Evolutionary conservation across 352 stramenopile genomes (phyloP).

Genomic region (Phytopythium chamaehyphon): DNA sequence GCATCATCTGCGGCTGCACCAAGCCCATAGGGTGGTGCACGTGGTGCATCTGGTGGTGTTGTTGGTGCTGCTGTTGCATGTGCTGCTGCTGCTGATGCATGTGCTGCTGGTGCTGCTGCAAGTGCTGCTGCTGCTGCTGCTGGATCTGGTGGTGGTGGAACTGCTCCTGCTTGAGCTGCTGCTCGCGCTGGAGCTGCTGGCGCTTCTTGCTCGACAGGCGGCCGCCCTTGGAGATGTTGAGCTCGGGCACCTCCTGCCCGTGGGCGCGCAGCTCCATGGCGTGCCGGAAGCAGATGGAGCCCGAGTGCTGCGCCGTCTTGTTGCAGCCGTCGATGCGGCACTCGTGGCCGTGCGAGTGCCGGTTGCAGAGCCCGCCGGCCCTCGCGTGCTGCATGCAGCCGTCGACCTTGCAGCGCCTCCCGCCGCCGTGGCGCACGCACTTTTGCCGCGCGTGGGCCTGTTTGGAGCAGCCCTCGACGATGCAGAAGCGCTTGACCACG

Average conservation of each 20-base stretch:
- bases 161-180: slow-evolving; percentile 71
- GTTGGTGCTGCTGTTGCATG: slow-evolving; percentile 13
- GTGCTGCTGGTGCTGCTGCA: slow-evolving; percentile 17
- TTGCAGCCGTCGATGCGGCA: slow-evolving; percentile 76
- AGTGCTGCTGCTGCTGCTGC: slow-evolving; percentile 42
- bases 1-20: slow-evolving; percentile 17
- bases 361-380: slow-evolving; percentile 65
- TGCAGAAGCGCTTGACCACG: slow-evolving; percentile 80
- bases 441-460: slow-evolving; percentile 74
- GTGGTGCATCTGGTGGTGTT: slow-evolving; percentile 14
- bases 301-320: slow-evolving; percentile 77
- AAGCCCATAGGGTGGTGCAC: slow-evolving; percentile 19
- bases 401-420: slow-evolving; percentile 63
- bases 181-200: slow-evolving; percentile 61
- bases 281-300: slow-evolving; percentile 72
- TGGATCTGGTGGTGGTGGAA: slow-evolving; percentile 74
- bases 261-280: slow-evolving; percentile 73
- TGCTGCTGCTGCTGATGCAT: slow-evolving; percentile 5
- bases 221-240: slow-evolving; percentile 76
- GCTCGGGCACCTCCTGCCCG: slow-evolving; percentile 60
- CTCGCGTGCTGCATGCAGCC: slow-evolving; percentile 74
- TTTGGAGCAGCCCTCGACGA: slow-evolving; percentile 75
- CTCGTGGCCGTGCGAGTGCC: slow-evolving; percentile 68
- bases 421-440: slow-evolving; percentile 71
- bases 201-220: slow-evolving; percentile 69